These are phyloP conservation scores for Aphanomyces stellatus DNA, from an alignment of 352 stramenopile species.

Conservation along the genomic window DNA sequence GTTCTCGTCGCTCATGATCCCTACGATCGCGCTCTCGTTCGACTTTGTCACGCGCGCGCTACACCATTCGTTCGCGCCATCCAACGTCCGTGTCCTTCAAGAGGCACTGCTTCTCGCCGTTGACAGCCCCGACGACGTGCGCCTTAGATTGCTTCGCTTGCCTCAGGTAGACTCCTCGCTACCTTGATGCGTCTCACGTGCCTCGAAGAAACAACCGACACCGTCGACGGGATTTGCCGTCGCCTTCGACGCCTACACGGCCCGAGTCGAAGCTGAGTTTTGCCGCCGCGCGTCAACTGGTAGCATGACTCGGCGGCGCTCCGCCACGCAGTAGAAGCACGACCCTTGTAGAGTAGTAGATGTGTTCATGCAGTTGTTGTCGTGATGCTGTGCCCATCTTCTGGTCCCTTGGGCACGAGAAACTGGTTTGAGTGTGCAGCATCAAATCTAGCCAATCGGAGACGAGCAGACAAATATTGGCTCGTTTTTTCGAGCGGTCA, in stretches of 20 bases:
- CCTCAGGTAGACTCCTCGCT: constrained; percentile 1
- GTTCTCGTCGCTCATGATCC: constrained; percentile 14
- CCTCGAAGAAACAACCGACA: constrained; percentile 12
- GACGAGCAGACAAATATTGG: neutral
- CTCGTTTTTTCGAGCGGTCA: neutral
- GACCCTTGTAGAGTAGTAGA: too few relatives aligned
- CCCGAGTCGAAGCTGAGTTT: neutral
- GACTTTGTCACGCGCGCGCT: constrained; percentile 33
- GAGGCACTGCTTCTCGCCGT: too few relatives aligned
- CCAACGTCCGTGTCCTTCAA: constrained; percentile 39
- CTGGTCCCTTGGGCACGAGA: neutral
- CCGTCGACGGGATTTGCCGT: neutral
- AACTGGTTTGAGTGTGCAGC: neutral
- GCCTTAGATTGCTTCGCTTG: neutral
- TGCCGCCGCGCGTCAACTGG: too few relatives aligned
- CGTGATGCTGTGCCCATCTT: neutral
- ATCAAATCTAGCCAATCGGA: neutral
- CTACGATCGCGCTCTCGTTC: neutral
- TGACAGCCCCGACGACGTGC: neutral
- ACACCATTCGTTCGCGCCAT: constrained; percentile 38
- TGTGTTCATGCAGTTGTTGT: neutral
- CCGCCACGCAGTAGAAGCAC: too few relatives aligned
- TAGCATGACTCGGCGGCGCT: too few relatives aligned
- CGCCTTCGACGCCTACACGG: constrained; percentile 1
- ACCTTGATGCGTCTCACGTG: neutral